Evolutionary conservation across 345 rosid genomes (phyloP).

Genomic region (Aquilaria malaccensis): DNA sequence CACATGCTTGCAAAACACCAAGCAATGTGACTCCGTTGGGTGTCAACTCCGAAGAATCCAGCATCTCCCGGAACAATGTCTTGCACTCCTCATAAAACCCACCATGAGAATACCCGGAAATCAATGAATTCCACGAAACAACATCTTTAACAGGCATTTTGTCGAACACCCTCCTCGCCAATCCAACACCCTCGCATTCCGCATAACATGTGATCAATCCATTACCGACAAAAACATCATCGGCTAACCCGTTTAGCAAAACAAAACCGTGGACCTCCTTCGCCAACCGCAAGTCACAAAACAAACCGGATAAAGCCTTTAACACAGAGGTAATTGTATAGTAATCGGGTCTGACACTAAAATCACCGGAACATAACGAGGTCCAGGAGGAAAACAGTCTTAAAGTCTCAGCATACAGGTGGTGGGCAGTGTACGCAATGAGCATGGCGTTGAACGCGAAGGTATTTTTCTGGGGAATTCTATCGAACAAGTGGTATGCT

Average conservation of each 20-base stretch:
- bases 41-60: slow-evolving; percentile 28
- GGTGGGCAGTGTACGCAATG: slow-evolving; percentile 51
- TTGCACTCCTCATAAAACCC: slow-evolving; percentile 65
- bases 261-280: slow-evolving; percentile 54
- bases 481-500: slow-evolving; percentile 68
- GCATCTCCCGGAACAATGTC: slow-evolving; percentile 50
- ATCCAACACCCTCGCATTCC: slow-evolving; percentile 34
- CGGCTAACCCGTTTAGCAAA: slow-evolving; percentile 38
- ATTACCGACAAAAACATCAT: slow-evolving; percentile 52
- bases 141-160: slow-evolving; percentile 54
- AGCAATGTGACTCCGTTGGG: slow-evolving; percentile 60
- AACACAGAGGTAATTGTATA: slow-evolving; percentile 53
- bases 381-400: slow-evolving; percentile 43
- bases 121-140: slow-evolving; percentile 86
- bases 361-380: slow-evolving; percentile 14
- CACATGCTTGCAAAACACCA: slow-evolving; percentile 72
- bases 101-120: slow-evolving; percentile 70
- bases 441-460: slow-evolving; percentile 78
- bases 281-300: slow-evolving; percentile 31
- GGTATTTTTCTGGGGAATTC: slow-evolving; percentile 38
- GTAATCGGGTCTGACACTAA: slow-evolving; percentile 33
- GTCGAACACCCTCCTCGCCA: slow-evolving; percentile 57
- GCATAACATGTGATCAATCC: slow-evolving; percentile 61
- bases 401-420: slow-evolving; percentile 38
- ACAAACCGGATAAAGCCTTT: slow-evolving; percentile 44